Evolutionary conservation across 495 filamentous ascomycete genomes (phyloP), one percentile per base, ranked within the genome.

Genomic region (Penicillium desertorum): DNA sequence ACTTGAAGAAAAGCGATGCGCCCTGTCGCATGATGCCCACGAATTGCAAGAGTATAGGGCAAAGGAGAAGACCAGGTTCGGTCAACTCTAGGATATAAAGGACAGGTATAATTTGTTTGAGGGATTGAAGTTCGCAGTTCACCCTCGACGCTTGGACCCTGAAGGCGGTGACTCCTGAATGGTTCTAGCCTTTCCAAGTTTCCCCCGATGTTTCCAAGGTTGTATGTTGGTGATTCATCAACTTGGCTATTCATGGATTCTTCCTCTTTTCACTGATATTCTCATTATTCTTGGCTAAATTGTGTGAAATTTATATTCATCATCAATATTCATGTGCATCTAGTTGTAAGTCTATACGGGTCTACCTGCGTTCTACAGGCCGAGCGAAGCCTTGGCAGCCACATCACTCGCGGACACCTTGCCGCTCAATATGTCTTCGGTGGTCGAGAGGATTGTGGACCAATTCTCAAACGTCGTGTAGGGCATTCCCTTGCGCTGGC

Each of bases 401-500:
- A 71, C 66, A 30, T 71, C 68, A 48, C 72, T 73, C 30, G 69
- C 67, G 1, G 69, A 63, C 32, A 67, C 65, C 71, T 83, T 83
- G 52, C 86, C 87, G 6, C 71, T 74, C 12, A 84, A 81, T 61
- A 96, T 90, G 57, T 86, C 85, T 67, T 90, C 85, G 22, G 89
- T 84, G 10, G 85, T 88, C 27, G 78, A 78, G 27, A 89, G 79
- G 62, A 96, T 96, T 3, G 83, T 79, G 4, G 76, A 78, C 82
- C 91, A 96, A 72, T 89, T 80, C 64, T 88, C 76, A 63, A 96
- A 96, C 7, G 85, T 81, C 1, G 87, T 90, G 72, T 92, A 96
- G 0, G 90, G 89, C 45, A 92, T 83, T 14, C 85, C 80, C 67
- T 92, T 80, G 43, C 81, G 83, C 56, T 90, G 85, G 67, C 91